Conservation (phyloP, 371 early-diverging fungal genomes). For the Rhizopus arrhizus region DNA sequence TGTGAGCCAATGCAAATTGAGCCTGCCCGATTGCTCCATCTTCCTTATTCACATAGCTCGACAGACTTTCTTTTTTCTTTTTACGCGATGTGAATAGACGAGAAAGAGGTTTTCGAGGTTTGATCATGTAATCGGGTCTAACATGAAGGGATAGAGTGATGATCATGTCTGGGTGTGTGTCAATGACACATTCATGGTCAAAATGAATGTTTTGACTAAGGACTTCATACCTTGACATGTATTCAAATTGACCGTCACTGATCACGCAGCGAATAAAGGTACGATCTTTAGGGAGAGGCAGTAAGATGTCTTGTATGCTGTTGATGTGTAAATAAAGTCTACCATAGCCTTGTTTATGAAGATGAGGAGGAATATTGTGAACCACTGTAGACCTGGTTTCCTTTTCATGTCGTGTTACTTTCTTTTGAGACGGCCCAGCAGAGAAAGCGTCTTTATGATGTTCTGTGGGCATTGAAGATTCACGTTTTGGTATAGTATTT, state of each 20-base stretch:
- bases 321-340: conserved; percentile 48
- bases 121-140: conserved; percentile 44
- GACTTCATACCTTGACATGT: conserved; percentile 51
- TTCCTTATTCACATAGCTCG: conserved; percentile 45
- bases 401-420: too few relatives aligned
- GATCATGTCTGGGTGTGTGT: conserved; percentile 39
- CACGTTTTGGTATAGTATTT: neutral
- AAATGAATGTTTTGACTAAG: conserved; percentile 32
- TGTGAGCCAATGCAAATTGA: conserved; percentile 42
- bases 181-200: conserved; percentile 44
- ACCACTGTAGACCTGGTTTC: too few relatives aligned
- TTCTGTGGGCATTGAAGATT: too few relatives aligned
- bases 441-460: too few relatives aligned
- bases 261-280: conserved; percentile 51
- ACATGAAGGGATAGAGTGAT: conserved; percentile 43
- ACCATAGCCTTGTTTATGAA: conserved; percentile 10
- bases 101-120: conserved; percentile 35
- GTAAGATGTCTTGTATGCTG: conserved; percentile 36
- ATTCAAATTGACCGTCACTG: conserved; percentile 52
- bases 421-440: neutral
- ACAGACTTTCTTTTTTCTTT: conserved; percentile 31
- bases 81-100: conserved; percentile 38
- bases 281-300: conserved; percentile 47
- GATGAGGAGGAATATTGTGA: too few relatives aligned
- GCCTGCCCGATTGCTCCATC: conserved; percentile 53